Conservation (phyloP, 768 basidiomycete species). For the Mycena maculata region DNA sequence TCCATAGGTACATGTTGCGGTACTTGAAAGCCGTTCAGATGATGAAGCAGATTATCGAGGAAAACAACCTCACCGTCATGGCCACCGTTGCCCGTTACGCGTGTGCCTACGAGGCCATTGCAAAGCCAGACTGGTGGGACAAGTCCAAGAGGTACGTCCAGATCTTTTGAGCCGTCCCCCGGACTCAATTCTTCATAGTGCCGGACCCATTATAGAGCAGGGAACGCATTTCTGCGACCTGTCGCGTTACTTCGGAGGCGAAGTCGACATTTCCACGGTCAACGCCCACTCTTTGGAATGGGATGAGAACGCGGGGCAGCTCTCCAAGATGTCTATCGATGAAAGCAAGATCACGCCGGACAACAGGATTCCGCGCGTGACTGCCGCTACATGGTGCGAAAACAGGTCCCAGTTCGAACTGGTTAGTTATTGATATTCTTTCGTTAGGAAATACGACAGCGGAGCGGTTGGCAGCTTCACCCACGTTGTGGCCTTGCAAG, state of each 20-base stretch:
- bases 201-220: constrained; percentile 88
- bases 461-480: constrained; percentile 95
- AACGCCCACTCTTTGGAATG: constrained; percentile 91
- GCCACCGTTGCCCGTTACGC: constrained; percentile 95
- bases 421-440: constrained; percentile 5
- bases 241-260: constrained; percentile 96
- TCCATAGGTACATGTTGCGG: constrained; percentile 88
- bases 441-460: constrained; percentile 90
- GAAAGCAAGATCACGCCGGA: constrained; percentile 87
- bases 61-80: constrained; percentile 96
- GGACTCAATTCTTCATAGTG: constrained; percentile 52
- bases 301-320: constrained; percentile 88
- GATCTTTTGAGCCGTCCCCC: constrained; percentile 10
- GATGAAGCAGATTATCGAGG: constrained; percentile 96
- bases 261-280: constrained; percentile 87
- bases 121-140: constrained; percentile 94
- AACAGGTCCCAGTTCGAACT: constrained; percentile 23
- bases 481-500: constrained; percentile 92
- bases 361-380: constrained; percentile 94
- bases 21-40: constrained; percentile 94
- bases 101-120: constrained; percentile 83
- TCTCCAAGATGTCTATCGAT: constrained; percentile 85
- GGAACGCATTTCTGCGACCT: constrained; percentile 98
- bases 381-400: constrained; percentile 86
- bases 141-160: constrained; percentile 77